Evolutionary conservation across 768 basidiomycete species (phyloP), one percentile per base, ranked within the genome.

Genomic region (Pleurotus citrinopileatus): DNA sequence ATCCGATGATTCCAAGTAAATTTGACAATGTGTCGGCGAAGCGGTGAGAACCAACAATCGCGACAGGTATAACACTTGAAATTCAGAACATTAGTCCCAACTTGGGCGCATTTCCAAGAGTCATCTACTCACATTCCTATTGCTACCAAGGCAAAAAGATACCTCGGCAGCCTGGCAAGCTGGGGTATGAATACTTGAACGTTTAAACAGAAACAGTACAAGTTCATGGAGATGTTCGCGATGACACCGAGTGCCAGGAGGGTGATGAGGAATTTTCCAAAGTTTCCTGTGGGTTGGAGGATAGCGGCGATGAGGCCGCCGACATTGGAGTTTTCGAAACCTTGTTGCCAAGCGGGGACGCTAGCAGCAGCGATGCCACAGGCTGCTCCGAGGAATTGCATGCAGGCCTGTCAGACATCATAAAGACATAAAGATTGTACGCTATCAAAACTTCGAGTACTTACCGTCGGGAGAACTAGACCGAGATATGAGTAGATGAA

Each of bases 281-380:
- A 91, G 28, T 79, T 79, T 37, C 83, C 82, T 0, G 76, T 74
- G 0, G 90, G 90, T n/a, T 73, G 74, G 2, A 92, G 76, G 75
- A 91, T 83, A 2, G 87, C 87, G 43, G 77, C 75, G 6, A 93
- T 60, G 6, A 93, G 74, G 2, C 89, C 91, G 26, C 89, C 90
- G 22, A 91, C 74, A 12, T 53, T 79, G 0, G 77, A 80, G 2
- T 71, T 65, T 2, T 75, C 70, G 57, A 86, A 87, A 1, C 76
- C 86, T 0, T 65, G 63, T 2, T 17, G 17, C 28, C 34, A 37
- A 9, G n/a, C 25, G 45, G 6, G n/a, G 29, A 46, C 20, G 20
- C 13, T 26, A 32, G 10, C 71, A 0, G 82, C 76, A n/a, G 85
- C 79, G 10, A 80, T 71, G 2, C 78, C 82, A 52, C 85, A 84